These are phyloP conservation scores for Stagonosporopsis vannaccii DNA, from an alignment of 2,329 filamentous ascomycete genomes.

Conservation along the genomic window DNA sequence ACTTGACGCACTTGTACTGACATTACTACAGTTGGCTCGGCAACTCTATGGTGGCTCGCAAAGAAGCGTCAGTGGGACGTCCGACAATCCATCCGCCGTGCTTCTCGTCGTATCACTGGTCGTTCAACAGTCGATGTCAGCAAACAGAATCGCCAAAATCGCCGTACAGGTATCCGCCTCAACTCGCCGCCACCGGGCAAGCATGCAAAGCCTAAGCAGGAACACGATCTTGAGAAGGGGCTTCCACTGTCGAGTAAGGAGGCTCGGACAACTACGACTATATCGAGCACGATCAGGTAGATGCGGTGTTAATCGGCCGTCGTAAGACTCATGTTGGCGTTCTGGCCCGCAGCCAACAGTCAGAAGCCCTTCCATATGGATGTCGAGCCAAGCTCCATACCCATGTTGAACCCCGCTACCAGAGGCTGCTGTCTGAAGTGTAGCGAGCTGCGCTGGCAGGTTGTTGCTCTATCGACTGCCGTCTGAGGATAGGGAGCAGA, in stretches of 20 bases:
- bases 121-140: constrained; percentile 39
- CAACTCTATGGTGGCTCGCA: constrained; percentile 76
- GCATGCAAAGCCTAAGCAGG: constrained; percentile 27
- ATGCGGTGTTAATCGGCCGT: not conserved
- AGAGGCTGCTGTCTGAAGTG: not conserved
- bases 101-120: constrained; percentile 58
- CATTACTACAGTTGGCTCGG: constrained; percentile 62
- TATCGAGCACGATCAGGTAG: constrained; percentile 38
- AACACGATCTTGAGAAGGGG: constrained; percentile 47
- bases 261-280: constrained; percentile 43
- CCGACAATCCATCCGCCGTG: constrained; percentile 73
- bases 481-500: not conserved
- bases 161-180: constrained; percentile 46
- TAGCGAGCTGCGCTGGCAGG: not conserved
- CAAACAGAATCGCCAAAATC: constrained; percentile 43
- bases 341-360: not conserved
- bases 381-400: constrained; percentile 10
- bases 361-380: not conserved
- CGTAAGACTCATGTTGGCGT: not conserved
- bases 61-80: constrained; percentile 88
- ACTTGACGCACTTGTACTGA: constrained; percentile 16
- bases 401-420: not conserved
- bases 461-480: not conserved
- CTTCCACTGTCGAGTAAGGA: constrained; percentile 31
- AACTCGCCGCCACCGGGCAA: constrained; percentile 43